Evolutionary conservation across 2,329 filamentous ascomycete genomes (phyloP).

Genomic region (Xylariomycetidae sp.): DNA sequence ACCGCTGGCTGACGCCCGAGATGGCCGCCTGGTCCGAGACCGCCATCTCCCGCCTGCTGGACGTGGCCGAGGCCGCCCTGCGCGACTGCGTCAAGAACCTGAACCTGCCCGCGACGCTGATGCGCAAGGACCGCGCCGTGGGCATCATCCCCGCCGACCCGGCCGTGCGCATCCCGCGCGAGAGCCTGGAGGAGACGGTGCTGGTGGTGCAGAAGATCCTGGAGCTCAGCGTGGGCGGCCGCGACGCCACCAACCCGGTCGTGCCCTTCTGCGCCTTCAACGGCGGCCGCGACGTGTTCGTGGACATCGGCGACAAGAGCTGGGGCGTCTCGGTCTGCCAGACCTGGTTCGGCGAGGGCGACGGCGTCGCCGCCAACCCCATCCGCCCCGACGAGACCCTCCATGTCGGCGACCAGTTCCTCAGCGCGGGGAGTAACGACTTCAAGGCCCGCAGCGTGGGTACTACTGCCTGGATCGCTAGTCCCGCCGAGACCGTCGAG

Average conservation of each 20-base stretch:
- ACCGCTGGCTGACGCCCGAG: slow-evolving; percentile 68
- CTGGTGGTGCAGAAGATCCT: slow-evolving; percentile 89
- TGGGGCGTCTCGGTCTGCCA: slow-evolving; percentile 94
- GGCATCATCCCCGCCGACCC: slow-evolving; percentile 64
- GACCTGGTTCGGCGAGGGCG: slow-evolving; percentile 68
- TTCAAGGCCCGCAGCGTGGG: slow-evolving; percentile 91
- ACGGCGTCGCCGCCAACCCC: slow-evolving; percentile 39
- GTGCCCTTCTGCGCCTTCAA: slow-evolving; percentile 98
- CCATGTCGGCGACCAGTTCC: slow-evolving; percentile 94
- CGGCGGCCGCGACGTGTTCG: slow-evolving; percentile 94
- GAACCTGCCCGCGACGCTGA: slow-evolving; percentile 68
- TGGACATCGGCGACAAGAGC: slow-evolving; percentile 96
- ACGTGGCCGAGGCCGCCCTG: slow-evolving; percentile 81
- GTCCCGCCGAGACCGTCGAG: slow-evolving; percentile 81
- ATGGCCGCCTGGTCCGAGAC: slow-evolving; percentile 72
- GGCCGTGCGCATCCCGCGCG: slow-evolving; percentile 66
- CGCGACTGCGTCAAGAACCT: slow-evolving; percentile 75
- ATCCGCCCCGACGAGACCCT: slow-evolving; percentile 74
- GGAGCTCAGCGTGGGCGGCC: slow-evolving; percentile 65
- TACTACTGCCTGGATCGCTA: slow-evolving; percentile 96
- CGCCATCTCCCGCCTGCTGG: slow-evolving; percentile 74
- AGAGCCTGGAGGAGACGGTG: slow-evolving; percentile 92
- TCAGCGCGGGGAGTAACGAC: slow-evolving; percentile 92
- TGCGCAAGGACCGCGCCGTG: slow-evolving; percentile 85
- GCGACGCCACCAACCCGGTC: slow-evolving; percentile 19